Percentiles rank a stretch among this genome's conserved stretches.
Evolutionary conservation across 2,329 filamentous ascomycete species (phyloP).

Genomic region (Didymella exigua): DNA sequence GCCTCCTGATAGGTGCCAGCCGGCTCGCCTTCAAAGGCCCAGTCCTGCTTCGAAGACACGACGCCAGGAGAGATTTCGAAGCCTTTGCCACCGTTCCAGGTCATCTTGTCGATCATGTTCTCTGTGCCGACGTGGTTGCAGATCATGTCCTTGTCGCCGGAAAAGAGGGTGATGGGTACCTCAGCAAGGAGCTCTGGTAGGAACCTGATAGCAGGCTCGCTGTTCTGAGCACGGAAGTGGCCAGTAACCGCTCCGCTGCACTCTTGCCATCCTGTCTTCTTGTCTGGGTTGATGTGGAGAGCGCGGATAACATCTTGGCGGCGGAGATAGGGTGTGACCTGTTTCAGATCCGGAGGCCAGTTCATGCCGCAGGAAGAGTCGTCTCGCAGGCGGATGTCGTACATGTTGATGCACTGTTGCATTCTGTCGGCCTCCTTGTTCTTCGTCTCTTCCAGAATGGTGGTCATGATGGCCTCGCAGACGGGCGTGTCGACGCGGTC

Average conservation of each 20-base stretch:
- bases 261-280: conserved; percentile 88
- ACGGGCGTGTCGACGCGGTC: conserved; percentile 68
- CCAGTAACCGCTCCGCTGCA: conserved; percentile 79
- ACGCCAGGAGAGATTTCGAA: conserved; percentile 87
- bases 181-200: conserved; percentile 79
- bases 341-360: conserved; percentile 86
- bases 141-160: conserved; percentile 90
- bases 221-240: conserved; percentile 73
- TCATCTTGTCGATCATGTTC: conserved; percentile 83
- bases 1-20: conserved; percentile 95
- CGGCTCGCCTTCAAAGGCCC: conserved; percentile 87
- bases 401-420: conserved; percentile 86
- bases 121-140: conserved; percentile 98
- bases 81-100: conserved; percentile 89
- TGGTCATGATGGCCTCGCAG: conserved; percentile 79
- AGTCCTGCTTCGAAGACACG: conserved; percentile 89
- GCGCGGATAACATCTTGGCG: conserved; percentile 78
- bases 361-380: conserved; percentile 90
- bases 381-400: conserved; percentile 88
- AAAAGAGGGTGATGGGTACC: conserved; percentile 84
- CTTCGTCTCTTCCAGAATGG: conserved; percentile 71
- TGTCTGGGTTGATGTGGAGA: conserved; percentile 80
- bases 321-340: conserved; percentile 83
- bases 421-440: conserved; percentile 59
- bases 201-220: conserved; percentile 73